Evolutionary conservation across 768 basidiomycete species (phyloP).

Genomic region (Termitomyces sp.): DNA sequence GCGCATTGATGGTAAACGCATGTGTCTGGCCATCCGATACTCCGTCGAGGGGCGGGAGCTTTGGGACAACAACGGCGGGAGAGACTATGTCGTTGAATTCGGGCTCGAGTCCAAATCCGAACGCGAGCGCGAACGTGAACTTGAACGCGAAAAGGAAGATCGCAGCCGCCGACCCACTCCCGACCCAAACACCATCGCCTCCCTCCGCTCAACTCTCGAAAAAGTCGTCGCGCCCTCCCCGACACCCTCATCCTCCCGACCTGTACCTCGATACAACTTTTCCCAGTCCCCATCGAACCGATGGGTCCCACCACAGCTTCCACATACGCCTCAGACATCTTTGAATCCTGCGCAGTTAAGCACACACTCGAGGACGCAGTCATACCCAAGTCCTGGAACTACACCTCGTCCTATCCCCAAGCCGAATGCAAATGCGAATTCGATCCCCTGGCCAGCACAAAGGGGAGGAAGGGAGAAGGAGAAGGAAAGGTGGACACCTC

Average conservation of each 20-base stretch:
- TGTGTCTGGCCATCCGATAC: slow-evolving; percentile 78
- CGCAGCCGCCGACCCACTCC: slow-evolving; percentile 12
- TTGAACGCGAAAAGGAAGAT: slow-evolving; percentile 9
- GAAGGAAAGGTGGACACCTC: slow-evolving; percentile 6
- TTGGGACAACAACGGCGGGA: slow-evolving; percentile 88
- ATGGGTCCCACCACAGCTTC: slow-evolving; percentile 32
- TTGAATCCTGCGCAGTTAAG: neutral
- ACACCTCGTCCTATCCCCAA: neutral
- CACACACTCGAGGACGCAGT: slow-evolving; percentile 40
- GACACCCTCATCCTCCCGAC: slow-evolving; percentile 24
- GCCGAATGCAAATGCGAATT: slow-evolving; percentile 23
- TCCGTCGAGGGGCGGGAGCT: slow-evolving; percentile 67
- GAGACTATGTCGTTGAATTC: slow-evolving; percentile 80
- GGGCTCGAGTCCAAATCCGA: slow-evolving; percentile 24
- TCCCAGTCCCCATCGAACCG: slow-evolving; percentile 45
- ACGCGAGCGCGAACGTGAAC: neutral
- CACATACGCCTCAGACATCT: neutral
- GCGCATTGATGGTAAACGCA: slow-evolving; percentile 77
- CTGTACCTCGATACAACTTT: slow-evolving; percentile 59
- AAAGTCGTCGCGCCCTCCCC: slow-evolving; percentile 36
- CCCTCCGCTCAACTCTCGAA: slow-evolving; percentile 48
- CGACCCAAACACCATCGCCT: slow-evolving; percentile 1
- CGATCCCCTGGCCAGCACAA: slow-evolving; percentile 37
- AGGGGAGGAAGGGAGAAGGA: neutral
- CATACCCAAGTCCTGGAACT: slow-evolving; percentile 36